phyloP scores from a whole-genome alignment of 371 early-diverging fungal species.

The Rhizopus microsporus region DNA sequence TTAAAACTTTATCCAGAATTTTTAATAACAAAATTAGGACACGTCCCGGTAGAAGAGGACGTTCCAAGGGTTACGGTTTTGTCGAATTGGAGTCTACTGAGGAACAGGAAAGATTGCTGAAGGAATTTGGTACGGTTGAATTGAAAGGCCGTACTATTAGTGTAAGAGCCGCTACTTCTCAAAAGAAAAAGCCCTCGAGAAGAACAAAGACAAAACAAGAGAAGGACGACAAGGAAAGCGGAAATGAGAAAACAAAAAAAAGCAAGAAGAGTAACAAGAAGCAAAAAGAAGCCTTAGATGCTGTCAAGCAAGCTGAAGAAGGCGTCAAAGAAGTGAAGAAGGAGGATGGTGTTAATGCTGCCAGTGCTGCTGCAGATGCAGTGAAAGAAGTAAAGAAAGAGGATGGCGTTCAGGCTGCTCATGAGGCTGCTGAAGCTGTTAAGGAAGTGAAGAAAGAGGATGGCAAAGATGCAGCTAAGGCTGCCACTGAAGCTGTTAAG shows the following conservation, averaged over 20 bases:
- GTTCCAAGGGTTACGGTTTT: slow-evolving; percentile 93
- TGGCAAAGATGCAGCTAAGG: slow-evolving; percentile 14
- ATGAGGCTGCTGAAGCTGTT: slow-evolving; percentile 16
- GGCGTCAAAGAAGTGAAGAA: slow-evolving; percentile 16
- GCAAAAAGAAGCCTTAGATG: slow-evolving; percentile 1
- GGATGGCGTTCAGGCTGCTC: slow-evolving; percentile 15
- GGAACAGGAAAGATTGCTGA: slow-evolving; percentile 81
- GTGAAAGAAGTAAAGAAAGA: slow-evolving; percentile 18
- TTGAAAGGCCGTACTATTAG: slow-evolving; percentile 71
- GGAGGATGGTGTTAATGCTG: slow-evolving; percentile 15
- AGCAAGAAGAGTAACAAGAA: slow-evolving; percentile 7
- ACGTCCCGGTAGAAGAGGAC: slow-evolving; percentile 40
- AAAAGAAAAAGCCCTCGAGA: slow-evolving; percentile 8
- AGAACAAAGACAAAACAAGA: neutral
- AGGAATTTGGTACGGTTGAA: slow-evolving; percentile 58
- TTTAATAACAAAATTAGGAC: neutral
- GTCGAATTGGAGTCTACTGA: slow-evolving; percentile 78
- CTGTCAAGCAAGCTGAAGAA: slow-evolving; percentile 14
- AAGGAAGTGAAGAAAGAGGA: slow-evolving; percentile 21
- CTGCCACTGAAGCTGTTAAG: slow-evolving; percentile 11
- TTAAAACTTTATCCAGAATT: neutral
- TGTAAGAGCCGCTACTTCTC: slow-evolving; percentile 67
- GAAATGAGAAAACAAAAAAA: neutral
- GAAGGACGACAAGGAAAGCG: neutral
- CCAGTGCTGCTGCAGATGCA: slow-evolving; percentile 8